Base-by-base conservation (phyloP, 345 rosid species). In the Gossypium raimondii region DNA sequence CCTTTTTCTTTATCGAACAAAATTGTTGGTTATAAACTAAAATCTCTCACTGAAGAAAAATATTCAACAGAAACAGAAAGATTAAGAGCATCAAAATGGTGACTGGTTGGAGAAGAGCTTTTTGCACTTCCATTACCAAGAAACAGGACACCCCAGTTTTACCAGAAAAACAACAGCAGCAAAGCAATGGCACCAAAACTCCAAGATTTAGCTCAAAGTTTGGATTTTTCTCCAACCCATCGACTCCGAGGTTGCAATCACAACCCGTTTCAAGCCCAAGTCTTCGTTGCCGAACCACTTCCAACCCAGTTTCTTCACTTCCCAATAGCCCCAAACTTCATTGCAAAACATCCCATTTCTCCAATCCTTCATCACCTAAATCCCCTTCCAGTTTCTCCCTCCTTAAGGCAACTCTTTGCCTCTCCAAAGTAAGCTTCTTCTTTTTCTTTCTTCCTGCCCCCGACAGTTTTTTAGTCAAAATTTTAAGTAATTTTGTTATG, bases 41-140 rank as follows among this genome's bases (percentile, higher is more conserved):
- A 70, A 71, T 12, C 29, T 13, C 24, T 43, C 2, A 4, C 50
- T 11, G 11, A 12, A 71, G 51, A 38, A 41, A 18, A 34, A 7
- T 18, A 38, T 71, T 53, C 78, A 79, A 17, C 73, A 79, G 76
- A 75, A 68, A 24, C 43, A 69, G 76, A 70, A 72, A 66, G 38
- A 34, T 34, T 34, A 4, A 34, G 73, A 76, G 67, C 24, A n/a
- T 17, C 9, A 83, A 77, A 72, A 91, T 93, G 98, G 95, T 93
- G 78, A 86, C 82, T 29, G 92, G 91, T 2, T 89, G 97, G 87
- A 89, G 88, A 83, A 86, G 89, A 81, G 92, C 97, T 47, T 93
- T 93, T 70, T 90, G 97, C 81, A 89, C 89, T 10, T 87, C 97
- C 8, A 77, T 87, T 62, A 87, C 90, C 43, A 93, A 83, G 79